Base-by-base conservation (phyloP, 164 flowering plant genomes). In the Paratinospora sagittata region DNA sequence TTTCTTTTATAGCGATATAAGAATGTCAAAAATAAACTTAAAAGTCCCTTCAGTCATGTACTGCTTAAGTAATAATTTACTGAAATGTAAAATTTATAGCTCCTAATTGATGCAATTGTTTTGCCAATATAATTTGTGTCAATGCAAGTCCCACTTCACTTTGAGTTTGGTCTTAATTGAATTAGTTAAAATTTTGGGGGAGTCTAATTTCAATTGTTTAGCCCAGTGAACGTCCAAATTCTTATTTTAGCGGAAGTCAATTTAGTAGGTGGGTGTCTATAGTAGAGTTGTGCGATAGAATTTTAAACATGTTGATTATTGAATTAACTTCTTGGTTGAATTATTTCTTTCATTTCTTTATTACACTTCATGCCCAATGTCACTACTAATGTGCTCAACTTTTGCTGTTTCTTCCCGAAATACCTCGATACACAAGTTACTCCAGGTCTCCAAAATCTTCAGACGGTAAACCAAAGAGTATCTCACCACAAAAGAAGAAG, bases 401-500 rank as follows among this genome's bases (percentile, higher is more conserved):
- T 27, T 3, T 37, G n/a, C 14, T 52, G n/a, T 52, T 52, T 52
- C 60, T 52, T n/a, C 60, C 23, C 4, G 23, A 19, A 14, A 6
- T 52, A 52, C 14, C 14, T 47, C n/a, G 14, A 14, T 1, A 8
- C 27, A 8, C 57, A 60, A 61, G 47, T 27, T 33, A 27, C 30
- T 26, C 2, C 67, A 64, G 67, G 67, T 13, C 27, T 39, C 63
- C 78, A 19, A 76, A 76, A 65, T 69, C 83, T 45, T 63, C 76
- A 30, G 55, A 45, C 43, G 72, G 72, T 70, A 68, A 71, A 14
- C 68, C 78, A 63, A 81, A 76, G 79, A 30, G 63, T 62, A 69
- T 72, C 63, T 65, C 81, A 1, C 66, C 79, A 9, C 71, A 76
- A 74, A 75, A 70, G 43, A 71, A 62, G 26, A 85, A 80, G 65